These are phyloP conservation scores for Ochetophila trinervis DNA, from an alignment of 306 rosid species.

Conservation along the genomic window DNA sequence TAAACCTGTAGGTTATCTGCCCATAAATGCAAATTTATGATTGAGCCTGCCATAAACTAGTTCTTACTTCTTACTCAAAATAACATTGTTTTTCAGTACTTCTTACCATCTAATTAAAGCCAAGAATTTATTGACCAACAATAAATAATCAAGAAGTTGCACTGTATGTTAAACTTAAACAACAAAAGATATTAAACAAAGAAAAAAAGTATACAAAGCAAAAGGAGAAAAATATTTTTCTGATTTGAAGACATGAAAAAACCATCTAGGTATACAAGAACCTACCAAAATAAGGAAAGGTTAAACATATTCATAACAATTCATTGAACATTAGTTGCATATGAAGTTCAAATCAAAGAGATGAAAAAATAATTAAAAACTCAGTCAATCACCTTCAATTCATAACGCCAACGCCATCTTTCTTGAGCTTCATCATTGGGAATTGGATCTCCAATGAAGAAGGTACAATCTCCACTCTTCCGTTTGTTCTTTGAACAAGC, in stretches of 20 bases:
- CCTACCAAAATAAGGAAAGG: no score
- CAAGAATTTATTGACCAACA: neutral
- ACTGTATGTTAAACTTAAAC: neutral
- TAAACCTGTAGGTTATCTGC: neutral
- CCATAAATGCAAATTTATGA: no score
- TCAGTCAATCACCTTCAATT: slow-evolving; percentile 60
- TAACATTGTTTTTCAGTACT: neutral
- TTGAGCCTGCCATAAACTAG: no score
- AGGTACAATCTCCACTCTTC: slow-evolving; percentile 22
- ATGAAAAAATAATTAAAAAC: neutral
- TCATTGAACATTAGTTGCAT: neutral
- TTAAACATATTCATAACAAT: neutral
- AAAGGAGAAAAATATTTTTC: no score
- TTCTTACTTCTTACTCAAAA: no score
- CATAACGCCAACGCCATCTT: slow-evolving; percentile 95
- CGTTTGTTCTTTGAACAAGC: slow-evolving; percentile 20
- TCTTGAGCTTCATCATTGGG: slow-evolving; percentile 73
- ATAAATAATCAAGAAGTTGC: neutral
- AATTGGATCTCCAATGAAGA: slow-evolving; percentile 76
- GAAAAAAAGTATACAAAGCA: neutral
- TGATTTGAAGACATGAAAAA: no score
- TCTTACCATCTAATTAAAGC: neutral
- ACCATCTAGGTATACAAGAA: no score
- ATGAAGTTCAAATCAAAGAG: neutral
- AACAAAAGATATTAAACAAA: neutral